Conservation (phyloP, 2,329 filamentous ascomycete genomes). For the Balansia obtecta region DNA sequence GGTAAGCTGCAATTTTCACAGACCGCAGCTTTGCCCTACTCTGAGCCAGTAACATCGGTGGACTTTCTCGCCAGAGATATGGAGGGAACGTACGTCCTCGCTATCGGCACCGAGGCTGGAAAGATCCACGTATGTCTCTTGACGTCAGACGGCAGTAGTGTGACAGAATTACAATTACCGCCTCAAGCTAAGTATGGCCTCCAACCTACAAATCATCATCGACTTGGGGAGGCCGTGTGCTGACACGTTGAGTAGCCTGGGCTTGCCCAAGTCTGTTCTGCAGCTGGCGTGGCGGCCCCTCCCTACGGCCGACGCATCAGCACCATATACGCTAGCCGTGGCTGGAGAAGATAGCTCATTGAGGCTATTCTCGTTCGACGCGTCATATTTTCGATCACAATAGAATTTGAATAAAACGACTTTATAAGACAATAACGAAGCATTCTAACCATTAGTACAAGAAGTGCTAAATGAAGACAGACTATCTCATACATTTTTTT, state of each 20-base stretch:
- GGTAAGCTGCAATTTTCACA: conserved; percentile 34
- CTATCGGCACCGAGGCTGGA: conserved; percentile 46
- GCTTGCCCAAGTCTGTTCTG: conserved; percentile 50
- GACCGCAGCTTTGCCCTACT: conserved; percentile 38
- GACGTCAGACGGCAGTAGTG: conserved; percentile 25
- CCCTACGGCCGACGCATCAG: conserved; percentile 14
- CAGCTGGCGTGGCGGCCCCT: conserved; percentile 58
- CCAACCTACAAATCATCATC: neutral
- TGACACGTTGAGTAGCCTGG: conserved; percentile 14
- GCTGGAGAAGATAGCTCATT: conserved; percentile 51
- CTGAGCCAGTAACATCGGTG: conserved; percentile 56
- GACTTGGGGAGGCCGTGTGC: neutral
- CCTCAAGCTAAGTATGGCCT: conserved; percentile 27
- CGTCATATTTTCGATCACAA: conserved; percentile 12
- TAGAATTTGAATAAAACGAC: neutral
- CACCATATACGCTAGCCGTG: conserved; percentile 31
- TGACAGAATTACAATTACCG: conserved; percentile 21
- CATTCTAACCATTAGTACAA: neutral
- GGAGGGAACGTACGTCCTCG: conserved; percentile 29
- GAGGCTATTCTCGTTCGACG: conserved; percentile 38
- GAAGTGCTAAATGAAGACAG: neutral
- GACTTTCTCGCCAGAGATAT: conserved; percentile 41
- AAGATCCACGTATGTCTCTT: conserved; percentile 31
- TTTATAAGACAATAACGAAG: neutral
- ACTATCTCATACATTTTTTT: neutral